A percentile compares a stretch with the other conserved stretches of the same genome.
These are phyloP conservation scores for Pugionium cornutum DNA, from an alignment of 345 rosid species.

Conservation along the genomic window DNA sequence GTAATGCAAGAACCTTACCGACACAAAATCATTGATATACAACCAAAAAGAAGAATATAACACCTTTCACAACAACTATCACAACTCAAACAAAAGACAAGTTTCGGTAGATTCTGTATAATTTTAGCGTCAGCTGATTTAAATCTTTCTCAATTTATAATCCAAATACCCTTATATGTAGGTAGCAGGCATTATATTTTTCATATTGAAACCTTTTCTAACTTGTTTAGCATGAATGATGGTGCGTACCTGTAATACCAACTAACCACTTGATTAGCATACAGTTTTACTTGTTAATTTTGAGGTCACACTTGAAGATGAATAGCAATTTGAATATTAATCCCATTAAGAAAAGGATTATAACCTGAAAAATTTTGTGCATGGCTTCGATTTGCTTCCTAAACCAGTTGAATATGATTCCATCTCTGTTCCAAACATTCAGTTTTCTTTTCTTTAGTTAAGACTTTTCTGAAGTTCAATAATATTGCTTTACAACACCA, in stretches of 20 bases:
- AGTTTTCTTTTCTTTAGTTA: slow-evolving; percentile 41
- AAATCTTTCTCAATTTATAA: slow-evolving; percentile 22
- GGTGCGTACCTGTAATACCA: slow-evolving; percentile 36
- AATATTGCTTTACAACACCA: slow-evolving; percentile 33
- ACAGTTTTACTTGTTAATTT: slow-evolving; percentile 22
- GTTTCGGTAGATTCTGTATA: slow-evolving; percentile 16
- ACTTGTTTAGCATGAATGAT: slow-evolving; percentile 12
- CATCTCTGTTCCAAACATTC: slow-evolving; percentile 88
- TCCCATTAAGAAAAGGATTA: slow-evolving; percentile 59
- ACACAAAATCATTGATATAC: slow-evolving; percentile 17
- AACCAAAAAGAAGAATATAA: slow-evolving; percentile 12
- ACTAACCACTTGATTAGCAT: slow-evolving; percentile 33
- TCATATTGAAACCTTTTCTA: not conserved
- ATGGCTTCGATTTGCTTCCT: slow-evolving; percentile 99
- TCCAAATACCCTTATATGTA: slow-evolving; percentile 1
- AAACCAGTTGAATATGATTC: slow-evolving; percentile 87
- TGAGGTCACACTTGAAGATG: not conserved
- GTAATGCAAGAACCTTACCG: slow-evolving; percentile 7
- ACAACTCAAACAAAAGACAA: slow-evolving; percentile 20
- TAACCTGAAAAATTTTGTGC: slow-evolving; percentile 99
- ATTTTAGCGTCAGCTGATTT: slow-evolving; percentile 9
- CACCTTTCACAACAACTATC: not conserved
- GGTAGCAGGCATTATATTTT: slow-evolving; percentile 7
- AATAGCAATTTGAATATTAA: slow-evolving; percentile 41
- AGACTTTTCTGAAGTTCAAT: slow-evolving; percentile 27